Conservation (phyloP, 805 yeast species). For the Candida ascalaphidarum region DNA sequence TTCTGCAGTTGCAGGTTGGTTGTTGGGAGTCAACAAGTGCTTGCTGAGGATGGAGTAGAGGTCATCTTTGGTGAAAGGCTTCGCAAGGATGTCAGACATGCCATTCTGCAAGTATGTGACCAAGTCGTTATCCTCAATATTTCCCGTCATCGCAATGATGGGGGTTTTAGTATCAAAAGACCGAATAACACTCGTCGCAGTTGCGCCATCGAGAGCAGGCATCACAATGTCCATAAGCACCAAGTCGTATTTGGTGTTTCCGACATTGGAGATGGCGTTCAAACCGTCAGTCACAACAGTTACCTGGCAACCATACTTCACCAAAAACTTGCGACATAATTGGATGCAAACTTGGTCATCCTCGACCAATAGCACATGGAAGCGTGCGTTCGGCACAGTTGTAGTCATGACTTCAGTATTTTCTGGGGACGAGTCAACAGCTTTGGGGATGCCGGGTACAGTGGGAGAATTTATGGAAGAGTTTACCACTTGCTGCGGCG, state of each 20-base stretch:
- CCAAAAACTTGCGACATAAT: constrained; percentile 71
- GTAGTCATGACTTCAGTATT: constrained; percentile 3
- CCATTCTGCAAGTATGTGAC: constrained; percentile 79
- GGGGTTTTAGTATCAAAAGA: constrained; percentile 81
- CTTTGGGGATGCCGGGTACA: too few relatives aligned
- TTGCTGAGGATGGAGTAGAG: constrained; percentile 70
- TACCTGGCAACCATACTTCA: constrained; percentile 86
- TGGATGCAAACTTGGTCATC: constrained; percentile 80
- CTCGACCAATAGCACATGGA: constrained; percentile 70
- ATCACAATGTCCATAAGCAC: constrained; percentile 84
- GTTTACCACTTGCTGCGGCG: too few relatives aligned
- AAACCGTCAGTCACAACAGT: constrained; percentile 91
- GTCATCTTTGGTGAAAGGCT: constrained; percentile 88
- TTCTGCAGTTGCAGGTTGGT: too few relatives aligned
- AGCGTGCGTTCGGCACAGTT: constrained; percentile 32
- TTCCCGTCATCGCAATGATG: constrained; percentile 91
- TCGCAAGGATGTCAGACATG: constrained; percentile 86
- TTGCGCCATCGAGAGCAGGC: constrained; percentile 84
- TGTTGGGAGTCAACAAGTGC: constrained; percentile 40
- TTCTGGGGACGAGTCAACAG: background rate
- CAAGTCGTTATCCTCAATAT: constrained; percentile 73
- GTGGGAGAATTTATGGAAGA: too few relatives aligned
- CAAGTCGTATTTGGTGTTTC: constrained; percentile 62
- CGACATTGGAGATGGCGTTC: constrained; percentile 73
- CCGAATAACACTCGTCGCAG: constrained; percentile 85